A percentile compares a stretch with the other conserved stretches of the same genome.
phyloP scores from a whole-genome alignment of 768 basidiomycete genomes.

The Auriscalpium orientale region DNA sequence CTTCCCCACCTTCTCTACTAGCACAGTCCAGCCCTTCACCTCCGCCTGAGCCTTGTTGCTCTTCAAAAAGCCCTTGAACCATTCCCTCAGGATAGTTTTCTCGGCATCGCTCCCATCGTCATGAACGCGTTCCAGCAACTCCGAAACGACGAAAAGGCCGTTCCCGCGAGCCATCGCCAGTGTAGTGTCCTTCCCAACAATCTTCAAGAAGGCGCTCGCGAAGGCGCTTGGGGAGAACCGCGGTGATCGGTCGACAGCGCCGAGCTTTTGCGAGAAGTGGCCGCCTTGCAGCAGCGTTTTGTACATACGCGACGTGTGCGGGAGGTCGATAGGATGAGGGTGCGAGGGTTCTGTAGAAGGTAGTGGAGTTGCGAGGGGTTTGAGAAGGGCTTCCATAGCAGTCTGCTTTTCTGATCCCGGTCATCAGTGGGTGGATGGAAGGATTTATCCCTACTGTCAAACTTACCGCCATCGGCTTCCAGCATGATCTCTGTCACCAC shows the following conservation, averaged over 20 bases:
- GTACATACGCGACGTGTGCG: constrained; percentile 78
- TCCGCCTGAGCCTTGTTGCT: constrained; percentile 6
- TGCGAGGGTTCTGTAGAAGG: constrained; percentile 41
- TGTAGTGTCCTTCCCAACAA: constrained; percentile 44
- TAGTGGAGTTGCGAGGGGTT: constrained; percentile 47
- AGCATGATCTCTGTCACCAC: constrained; percentile 80
- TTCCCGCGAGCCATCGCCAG: constrained; percentile 50
- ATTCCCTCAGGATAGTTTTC: not conserved
- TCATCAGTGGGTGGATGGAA: not conserved
- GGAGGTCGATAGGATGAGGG: constrained; percentile 70
- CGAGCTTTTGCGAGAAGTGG: constrained; percentile 64
- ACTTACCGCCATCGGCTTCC: constrained; percentile 74
- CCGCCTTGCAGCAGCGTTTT: constrained; percentile 89
- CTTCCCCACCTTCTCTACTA: not conserved
- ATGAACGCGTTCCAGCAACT: constrained; percentile 54
- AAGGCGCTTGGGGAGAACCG: constrained; percentile 54
- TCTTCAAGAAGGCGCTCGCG: constrained; percentile 47
- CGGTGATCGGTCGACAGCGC: constrained; percentile 42
- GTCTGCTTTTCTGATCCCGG: constrained; percentile 54
- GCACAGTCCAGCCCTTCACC: constrained; percentile 1
- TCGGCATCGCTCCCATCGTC: not conserved
- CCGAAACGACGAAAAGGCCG: constrained; percentile 72
- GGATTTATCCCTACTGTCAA: not conserved
- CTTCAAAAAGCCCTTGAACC: not conserved
- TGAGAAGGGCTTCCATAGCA: constrained; percentile 54